Evolutionary conservation across 805 yeast genomes (phyloP).

Genomic region (Sugiyamaella valdiviana): DNA sequence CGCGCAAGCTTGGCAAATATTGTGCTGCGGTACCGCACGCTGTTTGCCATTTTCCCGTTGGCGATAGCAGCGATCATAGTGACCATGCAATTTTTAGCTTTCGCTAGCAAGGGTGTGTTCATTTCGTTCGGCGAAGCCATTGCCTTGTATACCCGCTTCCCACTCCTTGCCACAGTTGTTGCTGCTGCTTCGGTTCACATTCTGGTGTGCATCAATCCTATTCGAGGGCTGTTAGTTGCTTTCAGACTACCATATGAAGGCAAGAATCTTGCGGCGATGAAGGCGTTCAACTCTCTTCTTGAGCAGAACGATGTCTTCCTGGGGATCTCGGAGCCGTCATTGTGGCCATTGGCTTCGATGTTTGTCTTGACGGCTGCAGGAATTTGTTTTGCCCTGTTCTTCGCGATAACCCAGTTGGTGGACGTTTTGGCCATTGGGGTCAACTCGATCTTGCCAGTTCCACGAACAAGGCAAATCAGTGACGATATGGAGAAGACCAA

Average conservation of each 20-base stretch:
- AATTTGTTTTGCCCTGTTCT: slow-evolving; percentile 4
- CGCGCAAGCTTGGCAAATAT: slow-evolving; percentile 58
- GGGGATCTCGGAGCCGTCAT: slow-evolving; percentile 53
- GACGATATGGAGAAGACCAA: background rate
- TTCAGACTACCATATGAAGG: slow-evolving; percentile 28
- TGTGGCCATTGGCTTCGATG: slow-evolving; percentile 56
- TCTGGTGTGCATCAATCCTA: slow-evolving; percentile 27
- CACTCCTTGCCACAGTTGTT: slow-evolving; percentile 25
- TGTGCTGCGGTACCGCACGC: slow-evolving; percentile 70
- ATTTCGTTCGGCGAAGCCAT: slow-evolving; percentile 46
- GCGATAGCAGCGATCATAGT: slow-evolving; percentile 49
- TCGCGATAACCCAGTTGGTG: background rate
- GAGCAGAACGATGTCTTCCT: slow-evolving; percentile 50
- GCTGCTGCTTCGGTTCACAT: slow-evolving; percentile 22
- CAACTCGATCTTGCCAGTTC: background rate
- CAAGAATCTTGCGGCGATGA: slow-evolving; percentile 21
- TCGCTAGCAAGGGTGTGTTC: slow-evolving; percentile 35
- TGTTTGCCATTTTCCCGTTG: slow-evolving; percentile 64
- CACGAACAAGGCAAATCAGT: background rate
- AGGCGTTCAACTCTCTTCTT: slow-evolving; percentile 10
- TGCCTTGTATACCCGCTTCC: slow-evolving; percentile 29
- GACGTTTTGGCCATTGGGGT: background rate
- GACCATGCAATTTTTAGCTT: slow-evolving; percentile 48
- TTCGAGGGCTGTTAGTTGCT: slow-evolving; percentile 17
- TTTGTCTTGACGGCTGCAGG: slow-evolving; percentile 45